Evolutionary conservation across 495 filamentous ascomycete species (phyloP).

Genomic region (Neurospora sp.): DNA sequence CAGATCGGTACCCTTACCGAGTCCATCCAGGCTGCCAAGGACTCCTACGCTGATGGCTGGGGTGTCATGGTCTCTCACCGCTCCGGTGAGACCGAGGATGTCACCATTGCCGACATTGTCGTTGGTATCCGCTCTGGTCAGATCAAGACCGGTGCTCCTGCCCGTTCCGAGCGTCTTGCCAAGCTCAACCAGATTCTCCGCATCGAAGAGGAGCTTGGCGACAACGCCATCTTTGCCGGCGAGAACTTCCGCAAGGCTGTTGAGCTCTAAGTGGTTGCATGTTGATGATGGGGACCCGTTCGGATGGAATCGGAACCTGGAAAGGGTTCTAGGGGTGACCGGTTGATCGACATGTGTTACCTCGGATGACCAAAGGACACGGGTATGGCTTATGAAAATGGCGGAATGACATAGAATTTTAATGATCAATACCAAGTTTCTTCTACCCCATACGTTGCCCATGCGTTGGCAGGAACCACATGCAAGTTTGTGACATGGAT

Average conservation of each 20-base stretch:
- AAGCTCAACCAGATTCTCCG: constrained; percentile 99
- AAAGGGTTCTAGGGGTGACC: background rate
- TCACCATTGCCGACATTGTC: constrained; percentile 95
- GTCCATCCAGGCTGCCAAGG: constrained; percentile 99
- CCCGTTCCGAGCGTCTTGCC: constrained; percentile 91
- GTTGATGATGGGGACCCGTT: background rate
- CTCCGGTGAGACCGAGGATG: constrained; percentile 98
- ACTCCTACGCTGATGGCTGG: constrained; percentile 94
- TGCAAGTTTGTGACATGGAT: background rate
- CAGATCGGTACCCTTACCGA: constrained; percentile 98
- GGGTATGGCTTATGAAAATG: constrained; percentile 21
- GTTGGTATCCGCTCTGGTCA: constrained; percentile 93
- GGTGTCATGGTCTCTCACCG: constrained; percentile 99
- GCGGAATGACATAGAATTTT: constrained; percentile 11
- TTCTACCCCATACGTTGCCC: background rate
- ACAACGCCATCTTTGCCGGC: constrained; percentile 84
- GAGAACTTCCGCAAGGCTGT: constrained; percentile 82
- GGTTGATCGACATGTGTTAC: constrained; percentile 8
- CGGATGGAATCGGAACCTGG: constrained; percentile 9
- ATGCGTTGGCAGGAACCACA: background rate
- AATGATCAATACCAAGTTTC: constrained; percentile 16
- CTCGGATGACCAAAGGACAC: constrained; percentile 13
- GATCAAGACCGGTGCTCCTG: constrained; percentile 98
- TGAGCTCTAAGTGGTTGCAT: constrained; percentile 51
- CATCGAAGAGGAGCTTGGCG: constrained; percentile 97